Percentiles rank a stretch among this genome's conserved stretches.
These are phyloP conservation scores for Phytophthora kernoviae DNA, from an alignment of 352 stramenopile species.

Conservation along the genomic window DNA sequence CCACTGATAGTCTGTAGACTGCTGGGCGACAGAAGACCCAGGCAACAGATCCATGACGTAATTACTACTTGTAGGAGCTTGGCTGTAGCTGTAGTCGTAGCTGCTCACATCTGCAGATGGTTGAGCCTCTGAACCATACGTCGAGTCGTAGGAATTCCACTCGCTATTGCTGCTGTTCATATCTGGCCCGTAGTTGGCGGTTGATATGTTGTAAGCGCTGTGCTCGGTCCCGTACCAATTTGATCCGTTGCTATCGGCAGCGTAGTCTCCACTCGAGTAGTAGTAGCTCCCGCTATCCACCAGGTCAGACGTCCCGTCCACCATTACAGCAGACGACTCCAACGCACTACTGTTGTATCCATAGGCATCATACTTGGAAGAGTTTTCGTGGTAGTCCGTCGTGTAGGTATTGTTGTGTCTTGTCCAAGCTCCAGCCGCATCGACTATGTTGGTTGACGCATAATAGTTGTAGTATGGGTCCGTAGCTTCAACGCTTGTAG, in stretches of 20 bases:
- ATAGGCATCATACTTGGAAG: conserved; percentile 12
- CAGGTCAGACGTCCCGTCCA: conserved; percentile 8
- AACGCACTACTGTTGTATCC: not conserved
- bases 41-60: too few relatives aligned
- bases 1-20: too few relatives aligned
- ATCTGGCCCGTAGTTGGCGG: conserved; percentile 8
- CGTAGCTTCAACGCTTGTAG: not conserved
- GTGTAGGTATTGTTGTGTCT: conserved; percentile 18
- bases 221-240: conserved; percentile 34
- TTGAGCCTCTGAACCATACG: too few relatives aligned
- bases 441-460: not conserved
- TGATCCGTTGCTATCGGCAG: conserved; percentile 7
- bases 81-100: conserved; percentile 8
- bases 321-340: not conserved
- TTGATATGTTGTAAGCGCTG: conserved; percentile 32
- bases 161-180: conserved; percentile 12
- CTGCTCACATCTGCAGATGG: not conserved
- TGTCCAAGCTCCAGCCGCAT: conserved; percentile 12
- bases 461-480: conserved; percentile 32
- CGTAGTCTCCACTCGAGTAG: conserved; percentile 10
- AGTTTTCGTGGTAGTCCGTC: not conserved
- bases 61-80: conserved; percentile 7
- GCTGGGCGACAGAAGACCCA: too few relatives aligned
- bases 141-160: conserved; percentile 16
- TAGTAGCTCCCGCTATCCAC: conserved; percentile 35